Conservation (phyloP, 805 yeast species). For the Saccharomycopsis sp. region DNA sequence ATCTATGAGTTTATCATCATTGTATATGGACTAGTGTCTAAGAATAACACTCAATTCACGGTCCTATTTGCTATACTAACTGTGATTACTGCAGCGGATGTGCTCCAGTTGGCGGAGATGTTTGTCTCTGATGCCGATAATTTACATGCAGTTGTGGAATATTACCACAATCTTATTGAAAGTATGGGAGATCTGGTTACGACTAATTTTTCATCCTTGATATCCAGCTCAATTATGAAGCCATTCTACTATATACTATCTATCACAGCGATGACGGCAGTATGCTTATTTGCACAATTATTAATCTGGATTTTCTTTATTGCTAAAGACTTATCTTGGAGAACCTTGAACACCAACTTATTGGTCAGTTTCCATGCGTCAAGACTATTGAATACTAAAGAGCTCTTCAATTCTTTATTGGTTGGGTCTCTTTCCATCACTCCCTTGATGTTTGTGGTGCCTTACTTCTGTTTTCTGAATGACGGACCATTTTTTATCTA, state of each 20-base stretch:
- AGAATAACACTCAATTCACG: background rate
- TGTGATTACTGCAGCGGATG: background rate
- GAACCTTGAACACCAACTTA: background rate
- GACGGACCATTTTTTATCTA: background rate
- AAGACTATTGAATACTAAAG: background rate
- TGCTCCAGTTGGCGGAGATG: background rate
- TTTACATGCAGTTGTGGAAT: background rate
- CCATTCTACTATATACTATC: background rate
- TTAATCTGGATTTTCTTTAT: background rate
- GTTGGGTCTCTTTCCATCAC: background rate
- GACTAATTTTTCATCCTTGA: background rate
- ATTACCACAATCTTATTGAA: background rate
- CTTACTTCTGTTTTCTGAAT: background rate
- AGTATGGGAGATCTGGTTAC: background rate
- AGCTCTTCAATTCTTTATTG: background rate
- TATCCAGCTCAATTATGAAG: background rate
- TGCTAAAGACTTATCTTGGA: conserved; percentile 1
- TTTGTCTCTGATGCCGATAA: background rate
- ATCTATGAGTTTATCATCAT: conserved; percentile 1
- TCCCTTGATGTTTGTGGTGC: background rate
- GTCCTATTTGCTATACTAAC: background rate
- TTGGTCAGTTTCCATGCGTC: background rate
- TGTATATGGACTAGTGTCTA: background rate
- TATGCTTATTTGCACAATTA: background rate
- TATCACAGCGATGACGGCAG: background rate